Evolutionary conservation across 2,329 filamentous ascomycete species (phyloP).

Genomic region (Sclerotinia spermophila): DNA sequence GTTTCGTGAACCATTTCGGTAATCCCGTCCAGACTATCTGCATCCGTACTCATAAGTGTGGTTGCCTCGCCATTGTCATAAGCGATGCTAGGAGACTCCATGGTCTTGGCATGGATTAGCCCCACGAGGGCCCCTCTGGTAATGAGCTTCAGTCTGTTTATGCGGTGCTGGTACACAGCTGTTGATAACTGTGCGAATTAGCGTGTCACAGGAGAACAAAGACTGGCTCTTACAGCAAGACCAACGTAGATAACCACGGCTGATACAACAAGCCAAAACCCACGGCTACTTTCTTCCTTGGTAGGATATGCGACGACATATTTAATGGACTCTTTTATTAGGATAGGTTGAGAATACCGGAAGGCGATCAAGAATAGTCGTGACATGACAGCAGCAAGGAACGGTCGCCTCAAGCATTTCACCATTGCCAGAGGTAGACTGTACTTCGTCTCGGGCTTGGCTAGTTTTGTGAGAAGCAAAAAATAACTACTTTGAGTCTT

Average conservation of each 20-base stretch:
- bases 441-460: conserved; percentile 27
- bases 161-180: conserved; percentile 35
- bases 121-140: conserved; percentile 39
- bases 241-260: background rate
- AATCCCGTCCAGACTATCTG: conserved; percentile 37
- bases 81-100: conserved; percentile 29
- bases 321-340: conserved; percentile 41
- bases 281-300: conserved; percentile 4
- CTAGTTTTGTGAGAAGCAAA: conserved; percentile 13
- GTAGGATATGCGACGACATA: conserved; percentile 29
- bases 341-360: conserved; percentile 41
- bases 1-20: conserved; percentile 43
- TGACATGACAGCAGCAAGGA: conserved; percentile 38
- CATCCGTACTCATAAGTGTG: conserved; percentile 44
- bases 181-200: conserved; percentile 35
- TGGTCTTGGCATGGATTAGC: conserved; percentile 39
- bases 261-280: conserved; percentile 8
- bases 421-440: conserved; percentile 38
- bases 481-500: background rate
- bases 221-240: conserved; percentile 1
- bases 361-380: conserved; percentile 42
- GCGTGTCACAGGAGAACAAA: background rate
- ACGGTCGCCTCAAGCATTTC: conserved; percentile 32
- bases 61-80: conserved; percentile 38
- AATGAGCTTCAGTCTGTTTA: conserved; percentile 38